A percentile compares a stretch with the other conserved stretches of the same genome.
Conservation (phyloP, 768 basidiomycete species). For the Xerocomellus intermedius region DNA sequence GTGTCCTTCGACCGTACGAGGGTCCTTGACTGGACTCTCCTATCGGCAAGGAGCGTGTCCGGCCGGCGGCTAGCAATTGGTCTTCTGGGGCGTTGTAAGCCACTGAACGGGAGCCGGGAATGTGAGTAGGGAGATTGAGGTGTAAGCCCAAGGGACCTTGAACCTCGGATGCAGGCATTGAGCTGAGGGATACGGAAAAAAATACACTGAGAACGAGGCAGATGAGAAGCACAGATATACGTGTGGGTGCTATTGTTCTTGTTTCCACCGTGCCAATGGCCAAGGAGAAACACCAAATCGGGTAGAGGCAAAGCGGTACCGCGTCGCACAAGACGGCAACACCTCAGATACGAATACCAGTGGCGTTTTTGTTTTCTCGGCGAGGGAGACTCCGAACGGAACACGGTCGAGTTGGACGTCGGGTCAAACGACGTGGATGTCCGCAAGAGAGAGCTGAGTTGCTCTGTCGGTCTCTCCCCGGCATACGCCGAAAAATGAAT, state of each 20-base stretch:
- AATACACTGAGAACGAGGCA: not conserved
- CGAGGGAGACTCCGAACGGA: not conserved
- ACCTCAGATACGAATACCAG: not conserved
- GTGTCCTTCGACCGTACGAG: conserved; percentile 22
- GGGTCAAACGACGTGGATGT: conserved; percentile 2
- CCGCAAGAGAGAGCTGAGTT: conserved; percentile 9
- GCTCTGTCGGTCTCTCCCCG: conserved; percentile 11
- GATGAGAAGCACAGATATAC: not conserved
- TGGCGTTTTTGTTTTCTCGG: not conserved
- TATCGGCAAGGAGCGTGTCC: conserved; percentile 21
- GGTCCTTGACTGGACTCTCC: conserved; percentile 26
- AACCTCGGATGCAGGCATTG: conserved; percentile 24
- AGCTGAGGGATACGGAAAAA: not conserved
- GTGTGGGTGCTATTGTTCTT: conserved; percentile 16
- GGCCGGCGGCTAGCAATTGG: conserved; percentile 7
- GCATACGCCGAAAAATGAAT: conserved; percentile 22
- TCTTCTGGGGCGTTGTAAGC: conserved; percentile 11
- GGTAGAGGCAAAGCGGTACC: conserved; percentile 6
- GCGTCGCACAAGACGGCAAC: not conserved
- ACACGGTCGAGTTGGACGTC: conserved; percentile 8
- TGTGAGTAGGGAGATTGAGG: conserved; percentile 15
- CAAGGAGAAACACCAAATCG: conserved; percentile 19
- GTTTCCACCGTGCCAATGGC: conserved; percentile 4
- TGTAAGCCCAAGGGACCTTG: conserved; percentile 23
- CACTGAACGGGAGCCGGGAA: conserved; percentile 7